A percentile compares a stretch with the other conserved stretches of the same genome.
These are phyloP conservation scores for Globisporangium canariense DNA, from an alignment of 352 stramenopile species.

Conservation along the genomic window DNA sequence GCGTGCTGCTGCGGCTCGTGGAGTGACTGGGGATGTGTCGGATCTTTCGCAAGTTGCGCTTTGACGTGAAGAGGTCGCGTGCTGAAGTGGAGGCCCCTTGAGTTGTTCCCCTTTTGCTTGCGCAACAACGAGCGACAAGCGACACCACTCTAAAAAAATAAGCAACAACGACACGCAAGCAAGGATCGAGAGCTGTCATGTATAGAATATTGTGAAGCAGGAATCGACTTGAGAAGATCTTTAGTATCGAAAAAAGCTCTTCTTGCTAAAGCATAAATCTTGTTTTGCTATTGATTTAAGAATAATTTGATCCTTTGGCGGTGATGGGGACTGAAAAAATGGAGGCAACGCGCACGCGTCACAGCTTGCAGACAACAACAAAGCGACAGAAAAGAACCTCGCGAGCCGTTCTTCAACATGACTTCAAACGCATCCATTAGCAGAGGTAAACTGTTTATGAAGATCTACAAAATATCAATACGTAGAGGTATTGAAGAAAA, in stretches of 20 bases:
- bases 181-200: background rate
- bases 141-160: no score
- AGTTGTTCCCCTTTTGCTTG: background rate
- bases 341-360: background rate
- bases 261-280: no score
- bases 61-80: constrained; percentile 1
- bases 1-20: no score
- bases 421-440: background rate
- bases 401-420: constrained; percentile 6
- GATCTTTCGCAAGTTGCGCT: constrained; percentile 8
- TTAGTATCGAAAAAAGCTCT: no score
- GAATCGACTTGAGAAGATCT: no score
- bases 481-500: no score
- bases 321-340: background rate
- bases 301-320: no score
- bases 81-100: background rate
- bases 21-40: background rate
- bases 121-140: background rate
- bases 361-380: background rate
- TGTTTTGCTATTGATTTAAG: no score
- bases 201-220: no score
- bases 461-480: no score
- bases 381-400: constrained; percentile 9
- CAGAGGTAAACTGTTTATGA: no score
- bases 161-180: background rate